These are phyloP conservation scores for Pleurozium schreberi DNA, from an alignment of 225 moss, liverwort and hornwort genomes.

Conservation along the genomic window DNA sequence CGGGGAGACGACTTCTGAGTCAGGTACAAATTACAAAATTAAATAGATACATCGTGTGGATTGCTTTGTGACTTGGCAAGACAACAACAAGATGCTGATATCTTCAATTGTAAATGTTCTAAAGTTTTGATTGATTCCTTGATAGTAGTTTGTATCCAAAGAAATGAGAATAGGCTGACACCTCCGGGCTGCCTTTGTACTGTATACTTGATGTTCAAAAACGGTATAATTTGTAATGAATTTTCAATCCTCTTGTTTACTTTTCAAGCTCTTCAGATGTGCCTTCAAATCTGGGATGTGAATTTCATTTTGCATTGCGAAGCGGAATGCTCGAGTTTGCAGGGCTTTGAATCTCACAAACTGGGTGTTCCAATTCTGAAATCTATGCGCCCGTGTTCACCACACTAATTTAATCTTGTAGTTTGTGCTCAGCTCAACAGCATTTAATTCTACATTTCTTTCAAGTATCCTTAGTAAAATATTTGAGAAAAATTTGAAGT, in stretches of 20 bases:
- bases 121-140: slow-evolving; percentile 5
- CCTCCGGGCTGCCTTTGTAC: neutral
- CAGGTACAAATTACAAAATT: neutral
- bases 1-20: slow-evolving; percentile 49
- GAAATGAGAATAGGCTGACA: neutral
- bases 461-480: too few species aligned
- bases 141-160: neutral
- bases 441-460: neutral
- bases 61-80: neutral
- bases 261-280: neutral
- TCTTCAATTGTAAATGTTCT: slow-evolving; percentile 8
- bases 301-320: neutral
- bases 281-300: neutral
- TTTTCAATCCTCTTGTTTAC: neutral
- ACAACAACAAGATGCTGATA: neutral
- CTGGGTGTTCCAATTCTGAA: neutral
- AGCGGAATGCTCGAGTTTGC: neutral
- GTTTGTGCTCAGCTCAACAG: neutral
- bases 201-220: neutral
- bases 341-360: neutral
- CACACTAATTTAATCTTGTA: neutral
- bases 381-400: neutral
- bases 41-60: neutral
- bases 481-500: neutral
- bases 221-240: neutral